These are phyloP conservation scores for Syzygium oleosum DNA, from an alignment of 345 rosid genomes.

Conservation along the genomic window DNA sequence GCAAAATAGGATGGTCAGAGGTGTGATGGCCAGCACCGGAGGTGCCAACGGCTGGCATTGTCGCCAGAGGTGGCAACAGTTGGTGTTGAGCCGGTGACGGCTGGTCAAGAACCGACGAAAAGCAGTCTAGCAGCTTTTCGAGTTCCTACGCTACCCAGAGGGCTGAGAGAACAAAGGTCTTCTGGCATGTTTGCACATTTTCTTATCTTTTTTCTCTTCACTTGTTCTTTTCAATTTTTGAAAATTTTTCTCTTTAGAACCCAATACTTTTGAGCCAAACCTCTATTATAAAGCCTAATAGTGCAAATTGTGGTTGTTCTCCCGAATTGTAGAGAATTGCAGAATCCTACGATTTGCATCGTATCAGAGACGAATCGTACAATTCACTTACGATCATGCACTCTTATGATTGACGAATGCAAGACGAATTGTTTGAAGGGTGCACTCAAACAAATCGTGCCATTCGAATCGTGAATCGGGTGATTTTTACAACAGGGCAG, in stretches of 20 bases:
- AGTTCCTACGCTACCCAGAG: neutral
- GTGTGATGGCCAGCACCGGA: neutral
- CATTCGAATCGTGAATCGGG: neutral
- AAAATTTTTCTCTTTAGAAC: neutral
- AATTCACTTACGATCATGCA: neutral
- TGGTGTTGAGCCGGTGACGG: fast-evolving
- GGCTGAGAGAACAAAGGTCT: neutral
- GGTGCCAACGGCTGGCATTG: neutral
- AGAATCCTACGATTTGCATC: neutral
- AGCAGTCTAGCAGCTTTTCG: neutral
- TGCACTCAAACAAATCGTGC: neutral
- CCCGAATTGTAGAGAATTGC: neutral
- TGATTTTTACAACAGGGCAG: neutral
- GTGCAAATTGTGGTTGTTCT: neutral
- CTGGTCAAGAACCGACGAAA: neutral
- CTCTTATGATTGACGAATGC: neutral
- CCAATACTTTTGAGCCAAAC: neutral
- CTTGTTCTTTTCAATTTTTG: neutral
- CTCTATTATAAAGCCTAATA: neutral
- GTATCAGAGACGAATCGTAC: neutral
- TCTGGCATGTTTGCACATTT: neutral
- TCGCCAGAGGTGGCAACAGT: neutral
- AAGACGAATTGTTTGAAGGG: neutral
- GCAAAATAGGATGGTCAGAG: neutral
- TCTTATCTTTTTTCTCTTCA: neutral